These are phyloP conservation scores for Chaetomium tenue DNA, from an alignment of 495 filamentous ascomycete species.

Conservation along the genomic window DNA sequence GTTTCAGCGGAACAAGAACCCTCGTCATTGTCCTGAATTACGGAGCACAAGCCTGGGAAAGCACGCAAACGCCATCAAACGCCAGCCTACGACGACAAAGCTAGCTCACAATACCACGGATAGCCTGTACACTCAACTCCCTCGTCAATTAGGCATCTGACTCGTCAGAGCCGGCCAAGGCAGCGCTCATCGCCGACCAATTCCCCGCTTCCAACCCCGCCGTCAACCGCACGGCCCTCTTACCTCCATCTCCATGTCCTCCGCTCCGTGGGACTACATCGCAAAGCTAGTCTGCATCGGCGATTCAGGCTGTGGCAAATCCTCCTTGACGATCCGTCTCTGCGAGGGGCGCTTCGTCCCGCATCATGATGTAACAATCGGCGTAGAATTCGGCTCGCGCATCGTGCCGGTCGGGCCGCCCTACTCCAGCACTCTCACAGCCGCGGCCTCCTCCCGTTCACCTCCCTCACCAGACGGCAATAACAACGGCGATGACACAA, in stretches of 20 bases:
- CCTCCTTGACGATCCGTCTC: slow-evolving; percentile 82
- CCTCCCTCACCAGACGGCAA: slow-evolving; percentile 24
- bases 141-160: not conserved
- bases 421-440: slow-evolving; percentile 38
- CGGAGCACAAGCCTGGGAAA: too few relatives aligned
- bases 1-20: too few relatives aligned
- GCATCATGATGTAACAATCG: slow-evolving; percentile 95
- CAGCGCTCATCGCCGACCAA: not conserved
- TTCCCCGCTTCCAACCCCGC: not conserved
- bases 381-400: slow-evolving; percentile 93
- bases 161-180: not conserved
- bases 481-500: not conserved
- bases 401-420: slow-evolving; percentile 91
- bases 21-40: too few relatives aligned
- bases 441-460: slow-evolving; percentile 38
- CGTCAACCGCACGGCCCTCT: not conserved
- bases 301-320: slow-evolving; percentile 92
- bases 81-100: not conserved
- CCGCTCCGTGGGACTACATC: slow-evolving; percentile 89
- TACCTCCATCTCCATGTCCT: slow-evolving; percentile 46
- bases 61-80: too few relatives aligned
- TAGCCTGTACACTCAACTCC: too few relatives aligned
- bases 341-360: slow-evolving; percentile 95
- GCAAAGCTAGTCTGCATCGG: slow-evolving; percentile 97
- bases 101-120: too few relatives aligned